Evolutionary conservation across 306 rosid genomes (phyloP).

Genomic region (Casuarina equisetifolia): DNA sequence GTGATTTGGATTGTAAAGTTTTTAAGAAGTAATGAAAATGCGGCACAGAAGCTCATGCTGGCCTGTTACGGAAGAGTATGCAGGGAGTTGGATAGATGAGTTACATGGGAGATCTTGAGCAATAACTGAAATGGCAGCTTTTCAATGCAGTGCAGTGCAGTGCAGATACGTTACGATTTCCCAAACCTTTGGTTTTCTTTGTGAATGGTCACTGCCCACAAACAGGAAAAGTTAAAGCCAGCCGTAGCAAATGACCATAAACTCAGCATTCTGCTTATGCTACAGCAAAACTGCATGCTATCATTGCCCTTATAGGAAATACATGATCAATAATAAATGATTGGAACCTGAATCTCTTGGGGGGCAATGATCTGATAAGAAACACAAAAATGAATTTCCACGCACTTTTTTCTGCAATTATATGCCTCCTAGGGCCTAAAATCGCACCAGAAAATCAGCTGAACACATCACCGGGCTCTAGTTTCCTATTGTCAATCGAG

Average conservation of each 20-base stretch:
- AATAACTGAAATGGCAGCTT: too few relatives aligned
- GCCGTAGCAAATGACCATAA: neutral
- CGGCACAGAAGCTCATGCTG: too few relatives aligned
- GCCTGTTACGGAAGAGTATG: too few relatives aligned
- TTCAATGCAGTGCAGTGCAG: too few relatives aligned
- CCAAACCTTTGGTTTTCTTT: too few relatives aligned
- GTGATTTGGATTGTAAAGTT: neutral
- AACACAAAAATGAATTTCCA: slow-evolving; percentile 2
- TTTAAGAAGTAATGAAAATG: neutral
- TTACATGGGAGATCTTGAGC: too few relatives aligned
- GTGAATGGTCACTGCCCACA: neutral
- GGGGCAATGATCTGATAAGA: neutral
- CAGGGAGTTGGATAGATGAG: too few relatives aligned
- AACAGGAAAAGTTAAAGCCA: neutral
- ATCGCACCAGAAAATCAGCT: slow-evolving; percentile 35
- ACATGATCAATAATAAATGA: neutral
- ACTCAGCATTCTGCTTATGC: slow-evolving; percentile 12
- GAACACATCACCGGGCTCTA: slow-evolving; percentile 50
- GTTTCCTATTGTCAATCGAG: slow-evolving; percentile 43
- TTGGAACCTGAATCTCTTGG: neutral
- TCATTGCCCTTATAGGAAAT: slow-evolving; percentile 6
- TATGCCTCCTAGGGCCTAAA: neutral
- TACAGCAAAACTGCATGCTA: slow-evolving; percentile 31
- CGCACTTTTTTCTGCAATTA: neutral
- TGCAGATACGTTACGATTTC: too few relatives aligned